Conservation (phyloP, 2,329 filamentous ascomycete genomes). For the Calonectria multiphialidica region DNA sequence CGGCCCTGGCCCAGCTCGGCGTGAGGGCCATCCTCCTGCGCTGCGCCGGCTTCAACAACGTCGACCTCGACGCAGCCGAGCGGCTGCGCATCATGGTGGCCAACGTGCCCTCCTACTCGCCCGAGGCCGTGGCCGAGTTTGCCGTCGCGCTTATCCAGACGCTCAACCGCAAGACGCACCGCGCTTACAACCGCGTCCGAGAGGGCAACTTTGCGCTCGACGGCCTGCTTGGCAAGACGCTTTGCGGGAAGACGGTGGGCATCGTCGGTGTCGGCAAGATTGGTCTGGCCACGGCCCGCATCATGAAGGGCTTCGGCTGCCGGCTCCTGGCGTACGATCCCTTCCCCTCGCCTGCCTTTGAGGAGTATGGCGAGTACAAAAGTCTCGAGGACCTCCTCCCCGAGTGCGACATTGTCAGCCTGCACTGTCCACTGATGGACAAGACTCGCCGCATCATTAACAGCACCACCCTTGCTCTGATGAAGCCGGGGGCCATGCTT, state of each 20-base stretch:
- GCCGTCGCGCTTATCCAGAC: conserved; percentile 76
- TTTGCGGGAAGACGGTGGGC: conserved; percentile 75
- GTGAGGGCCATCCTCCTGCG: conserved; percentile 72
- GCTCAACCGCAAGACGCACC: conserved; percentile 75
- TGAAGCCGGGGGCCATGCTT: conserved; percentile 72
- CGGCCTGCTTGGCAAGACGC: conserved; percentile 71
- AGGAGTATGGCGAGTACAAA: conserved; percentile 62
- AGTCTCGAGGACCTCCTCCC: conserved; percentile 67
- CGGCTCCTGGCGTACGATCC: conserved; percentile 72
- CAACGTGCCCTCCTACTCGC: conserved; percentile 76
- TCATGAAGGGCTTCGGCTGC: conserved; percentile 76
- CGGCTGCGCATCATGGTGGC: conserved; percentile 70
- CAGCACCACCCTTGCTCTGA: conserved; percentile 60
- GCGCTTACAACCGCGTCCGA: conserved; percentile 75
- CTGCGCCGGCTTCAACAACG: conserved; percentile 77
- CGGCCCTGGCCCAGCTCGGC: conserved; percentile 60
- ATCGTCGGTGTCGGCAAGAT: conserved; percentile 76
- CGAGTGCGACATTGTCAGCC: conserved; percentile 70
- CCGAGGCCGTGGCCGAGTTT: conserved; percentile 78
- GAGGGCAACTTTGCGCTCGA: conserved; percentile 77
- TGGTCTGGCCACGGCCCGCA: conserved; percentile 70
- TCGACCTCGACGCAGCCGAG: conserved; percentile 69
- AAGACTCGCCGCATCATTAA: conserved; percentile 73
- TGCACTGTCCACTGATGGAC: conserved; percentile 75
- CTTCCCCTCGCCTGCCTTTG: conserved; percentile 62